A percentile compares a stretch with the other conserved stretches of the same genome.
Conservation (phyloP, 2,329 filamentous ascomycete species). For the Xylariales sp. region DNA sequence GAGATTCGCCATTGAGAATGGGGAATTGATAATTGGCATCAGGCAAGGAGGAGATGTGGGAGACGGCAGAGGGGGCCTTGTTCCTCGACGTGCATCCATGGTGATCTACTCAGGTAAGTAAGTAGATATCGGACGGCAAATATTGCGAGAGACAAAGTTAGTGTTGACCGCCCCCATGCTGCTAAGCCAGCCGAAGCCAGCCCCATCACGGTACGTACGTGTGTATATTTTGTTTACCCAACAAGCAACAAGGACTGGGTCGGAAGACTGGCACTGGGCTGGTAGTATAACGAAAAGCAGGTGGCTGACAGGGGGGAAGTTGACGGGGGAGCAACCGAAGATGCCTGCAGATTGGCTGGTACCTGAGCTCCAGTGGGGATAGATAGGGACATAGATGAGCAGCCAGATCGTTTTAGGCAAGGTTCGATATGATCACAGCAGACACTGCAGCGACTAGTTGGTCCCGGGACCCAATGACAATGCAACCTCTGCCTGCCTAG, state of each 20-base stretch:
- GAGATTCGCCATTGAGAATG: conserved; percentile 17
- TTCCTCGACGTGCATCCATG: conserved; percentile 16
- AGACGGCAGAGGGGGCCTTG: conserved; percentile 27
- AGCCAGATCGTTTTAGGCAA: conserved; percentile 38
- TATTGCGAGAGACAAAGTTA: conserved; percentile 33
- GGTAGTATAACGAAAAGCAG: conserved; percentile 12
- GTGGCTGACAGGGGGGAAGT: conserved; percentile 30
- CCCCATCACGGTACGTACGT: conserved; percentile 19
- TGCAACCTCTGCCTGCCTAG: conserved; percentile 1
- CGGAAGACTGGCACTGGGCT: conserved; percentile 10
- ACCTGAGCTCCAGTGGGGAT: conserved; percentile 31
- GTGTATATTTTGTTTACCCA: conserved; percentile 36
- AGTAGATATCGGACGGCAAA: conserved; percentile 6
- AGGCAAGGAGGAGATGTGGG: conserved; percentile 6
- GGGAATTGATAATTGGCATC: conserved; percentile 17
- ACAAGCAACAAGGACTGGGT: not conserved
- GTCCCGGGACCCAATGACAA: conserved; percentile 33
- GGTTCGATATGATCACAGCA: conserved; percentile 15
- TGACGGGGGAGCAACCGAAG: conserved; percentile 45
- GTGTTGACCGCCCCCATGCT: conserved; percentile 11
- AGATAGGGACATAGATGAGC: conserved; percentile 22
- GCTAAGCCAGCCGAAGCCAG: conserved; percentile 9
- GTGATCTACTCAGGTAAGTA: not conserved
- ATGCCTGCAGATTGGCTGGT: conserved; percentile 39
- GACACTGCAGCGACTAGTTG: conserved; percentile 23